Base-by-base conservation (phyloP, 1,284 basidiomycete genomes). In the Inonotus hispidus region DNA sequence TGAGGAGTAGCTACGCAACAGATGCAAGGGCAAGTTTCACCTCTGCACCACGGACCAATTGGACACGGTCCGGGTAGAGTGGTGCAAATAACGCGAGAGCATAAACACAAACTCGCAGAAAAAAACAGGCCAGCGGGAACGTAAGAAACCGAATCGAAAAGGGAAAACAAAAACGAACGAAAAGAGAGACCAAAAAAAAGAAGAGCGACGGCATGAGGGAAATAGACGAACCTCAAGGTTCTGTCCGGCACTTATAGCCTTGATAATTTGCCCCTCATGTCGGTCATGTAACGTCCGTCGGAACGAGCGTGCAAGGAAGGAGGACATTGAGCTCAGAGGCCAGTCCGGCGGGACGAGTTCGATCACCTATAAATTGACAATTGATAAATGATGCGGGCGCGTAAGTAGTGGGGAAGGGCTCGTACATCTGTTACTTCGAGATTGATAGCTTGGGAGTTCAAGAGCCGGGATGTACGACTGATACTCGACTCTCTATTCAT, bases 381-480 rank as follows among this genome's bases (percentile, higher is more conserved):
- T 6, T 43, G 8, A 16, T 19, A 53, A 47, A 41, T 3, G 58
- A n/a, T n/a, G n/a, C n/a, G n/a, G n/a, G n/a, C n/a, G n/a, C n/a
- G n/a, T n/a, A n/a, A 56, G 21, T 60, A 46, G 49, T 43, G 47
- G 47, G 58, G 56, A 61, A 58, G 39, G 10, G 21, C 50, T 74
- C 84, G 68, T 68, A 94, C 92, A 70, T 93, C 88, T 16, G 85
- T 66, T 1, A 85, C 80, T 67, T 95, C 90, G 37, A 95, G 77
- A 68, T 87, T 88, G 64, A 85, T 79, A 1, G 87, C 88, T 70
- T 94, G 93, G 0, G 92, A 84, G 68, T 89, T 87, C 21, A 96
- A 75, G 25, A 95, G 73, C 38, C 79, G 79, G 2, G 89, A 81
- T 0, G 89, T 84, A 23, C 83, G 82, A 14, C 79, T 75, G 2